Evolutionary conservation across 306 rosid species (phyloP).

Genomic region (Prunus fruticosa): DNA sequence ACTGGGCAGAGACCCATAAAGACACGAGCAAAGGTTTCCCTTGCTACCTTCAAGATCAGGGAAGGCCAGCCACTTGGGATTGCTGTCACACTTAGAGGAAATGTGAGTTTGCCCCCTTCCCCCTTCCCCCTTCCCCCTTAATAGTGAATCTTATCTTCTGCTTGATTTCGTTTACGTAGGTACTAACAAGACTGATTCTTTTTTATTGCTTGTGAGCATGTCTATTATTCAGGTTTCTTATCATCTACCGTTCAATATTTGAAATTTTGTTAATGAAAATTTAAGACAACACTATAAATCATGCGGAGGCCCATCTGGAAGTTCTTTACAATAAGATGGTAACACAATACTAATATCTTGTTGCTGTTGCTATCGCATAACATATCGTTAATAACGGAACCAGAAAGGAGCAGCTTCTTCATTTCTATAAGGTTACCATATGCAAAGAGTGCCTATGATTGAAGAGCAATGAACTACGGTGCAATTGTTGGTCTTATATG

Average conservation of each 20-base stretch:
- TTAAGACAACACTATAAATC: neutral
- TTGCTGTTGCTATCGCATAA: no score
- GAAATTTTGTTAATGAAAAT: neutral
- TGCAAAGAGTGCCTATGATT: neutral
- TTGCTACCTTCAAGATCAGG: conserved; percentile 95
- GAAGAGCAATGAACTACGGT: neutral
- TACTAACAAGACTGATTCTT: neutral
- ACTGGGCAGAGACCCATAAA: conserved; percentile 92
- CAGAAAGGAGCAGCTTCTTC: neutral
- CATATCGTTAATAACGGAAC: neutral
- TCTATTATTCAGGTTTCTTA: conserved; percentile 8
- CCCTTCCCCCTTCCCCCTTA: no score
- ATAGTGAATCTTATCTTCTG: neutral
- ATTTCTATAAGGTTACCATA: neutral
- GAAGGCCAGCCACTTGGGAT: conserved; percentile 98
- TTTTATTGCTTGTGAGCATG: neutral
- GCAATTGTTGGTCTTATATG: neutral
- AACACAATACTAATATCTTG: neutral
- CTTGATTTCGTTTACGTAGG: neutral
- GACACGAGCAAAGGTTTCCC: conserved; percentile 77
- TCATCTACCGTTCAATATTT: neutral
- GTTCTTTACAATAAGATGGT: conserved; percentile 6
- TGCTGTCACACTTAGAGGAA: conserved; percentile 93
- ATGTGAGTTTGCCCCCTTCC: conserved; percentile 45
- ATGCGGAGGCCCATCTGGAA: neutral